phyloP scores from a whole-genome alignment of 2,329 filamentous ascomycete species.

The Trichoderma sp. region DNA sequence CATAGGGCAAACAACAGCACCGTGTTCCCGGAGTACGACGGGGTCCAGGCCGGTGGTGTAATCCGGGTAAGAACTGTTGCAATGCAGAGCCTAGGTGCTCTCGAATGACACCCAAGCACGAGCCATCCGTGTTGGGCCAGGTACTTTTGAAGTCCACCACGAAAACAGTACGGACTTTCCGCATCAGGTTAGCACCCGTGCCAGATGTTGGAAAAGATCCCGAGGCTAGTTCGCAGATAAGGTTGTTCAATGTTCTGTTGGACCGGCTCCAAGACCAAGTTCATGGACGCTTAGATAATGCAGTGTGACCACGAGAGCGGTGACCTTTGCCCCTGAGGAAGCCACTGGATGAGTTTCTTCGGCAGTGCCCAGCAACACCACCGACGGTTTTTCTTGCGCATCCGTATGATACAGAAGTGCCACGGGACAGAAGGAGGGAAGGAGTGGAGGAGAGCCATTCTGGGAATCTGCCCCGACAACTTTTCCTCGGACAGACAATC shows the following conservation, averaged over 20 bases:
- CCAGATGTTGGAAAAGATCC: conserved; percentile 4
- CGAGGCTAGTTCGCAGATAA: conserved; percentile 16
- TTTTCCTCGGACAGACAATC: neutral
- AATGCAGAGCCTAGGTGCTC: conserved; percentile 14
- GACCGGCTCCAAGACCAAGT: conserved; percentile 2
- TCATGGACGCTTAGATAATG: conserved; percentile 11
- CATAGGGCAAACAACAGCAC: neutral
- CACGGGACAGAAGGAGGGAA: neutral
- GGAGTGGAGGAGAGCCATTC: neutral
- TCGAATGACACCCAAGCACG: conserved; percentile 1
- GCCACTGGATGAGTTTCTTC: neutral
- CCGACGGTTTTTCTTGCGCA: neutral
- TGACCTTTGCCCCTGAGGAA: neutral
- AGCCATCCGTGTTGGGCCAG: neutral
- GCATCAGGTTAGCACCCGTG: neutral
- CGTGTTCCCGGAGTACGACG: neutral
- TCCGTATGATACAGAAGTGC: neutral
- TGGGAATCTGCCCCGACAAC: neutral
- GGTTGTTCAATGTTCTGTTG: conserved; percentile 9
- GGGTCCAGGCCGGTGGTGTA: conserved; percentile 19
- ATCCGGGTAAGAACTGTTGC: conserved; percentile 16
- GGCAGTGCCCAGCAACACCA: neutral
- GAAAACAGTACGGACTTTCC: conserved; percentile 22
- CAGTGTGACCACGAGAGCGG: neutral
- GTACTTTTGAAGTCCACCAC: conserved; percentile 20